Base-by-base conservation (phyloP, 192 early-diverging fungal species). In the Funneliformis mosseae region DNA sequence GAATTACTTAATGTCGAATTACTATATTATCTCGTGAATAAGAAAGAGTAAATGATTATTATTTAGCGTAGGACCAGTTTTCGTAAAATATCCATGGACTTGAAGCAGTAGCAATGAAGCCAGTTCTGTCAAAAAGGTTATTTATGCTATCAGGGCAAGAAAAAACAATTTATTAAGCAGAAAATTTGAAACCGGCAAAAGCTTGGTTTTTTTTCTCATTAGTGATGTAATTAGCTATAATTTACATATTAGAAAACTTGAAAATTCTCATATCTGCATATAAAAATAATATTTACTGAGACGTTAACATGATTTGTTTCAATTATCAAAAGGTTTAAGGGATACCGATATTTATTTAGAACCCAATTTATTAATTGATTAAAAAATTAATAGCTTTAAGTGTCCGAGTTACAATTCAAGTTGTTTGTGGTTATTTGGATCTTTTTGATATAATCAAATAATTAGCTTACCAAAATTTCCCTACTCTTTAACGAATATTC, bases 231-330 rank as follows among this genome's bases (percentile, higher is more conserved):
- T 38, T 3, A 21, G 16, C 27, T 73, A 27, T 63, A 33, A 41
- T n/a, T 42, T 23, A 10, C 78, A 74, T 46, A 71, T 80, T 28
- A 33, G 27, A 8, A 46, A 75, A 4, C 38, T 75, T 23, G 28
- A 75, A 38, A 27, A 55, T 14, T 75, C 28, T 60, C 23, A 23
- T 33, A 11, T 45, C 41, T 81, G 48, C 81, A 81, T 42, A 45
- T 81, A 38, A 76, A 74, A 27, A 81, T 81, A 8, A 28, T 76
- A 27, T 76, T 50, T 8, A 21, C 74, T 39, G 42, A 41, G 81
- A 81, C 18, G 66, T 81, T 3, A 81, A 81, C 61, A 78, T 77
- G n/a, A 78, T 55, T 43, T 81, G 4, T 81, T 81, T 78, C 63
- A 81, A 69, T 33, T 81, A 27, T 55, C 78, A 21, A 62, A 63